Evolutionary conservation across 2,329 filamentous ascomycete species (phyloP).

Genomic region (Xylaria sp.): DNA sequence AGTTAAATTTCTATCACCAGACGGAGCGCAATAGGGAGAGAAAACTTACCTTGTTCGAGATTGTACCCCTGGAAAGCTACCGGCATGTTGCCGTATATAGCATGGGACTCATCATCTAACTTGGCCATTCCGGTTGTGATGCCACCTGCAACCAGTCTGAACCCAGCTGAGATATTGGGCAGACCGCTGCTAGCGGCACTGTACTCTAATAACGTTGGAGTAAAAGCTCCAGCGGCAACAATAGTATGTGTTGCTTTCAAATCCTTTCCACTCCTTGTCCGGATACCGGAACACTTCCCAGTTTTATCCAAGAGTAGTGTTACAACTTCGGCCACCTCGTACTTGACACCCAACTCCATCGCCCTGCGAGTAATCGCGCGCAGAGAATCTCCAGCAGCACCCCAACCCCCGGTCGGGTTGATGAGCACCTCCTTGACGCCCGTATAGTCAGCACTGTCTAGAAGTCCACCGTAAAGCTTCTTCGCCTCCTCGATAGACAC

Average conservation of each 20-base stretch:
- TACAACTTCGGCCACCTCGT: slow-evolving; percentile 53
- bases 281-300: slow-evolving; percentile 48
- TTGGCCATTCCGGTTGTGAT: slow-evolving; percentile 44
- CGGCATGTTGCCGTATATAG: slow-evolving; percentile 25
- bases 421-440: slow-evolving; percentile 59
- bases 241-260: slow-evolving; percentile 53
- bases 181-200: slow-evolving; percentile 50
- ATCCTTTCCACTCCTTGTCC: slow-evolving; percentile 46
- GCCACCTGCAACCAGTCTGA: slow-evolving; percentile 56
- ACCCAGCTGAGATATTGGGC: slow-evolving; percentile 52
- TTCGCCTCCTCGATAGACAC: slow-evolving; percentile 56
- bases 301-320: slow-evolving; percentile 46
- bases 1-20: neutral
- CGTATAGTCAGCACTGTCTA: slow-evolving; percentile 59
- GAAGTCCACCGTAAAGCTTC: slow-evolving; percentile 55
- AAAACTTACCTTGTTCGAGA: slow-evolving; percentile 13
- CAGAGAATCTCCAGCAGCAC: slow-evolving; percentile 58
- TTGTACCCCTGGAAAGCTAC: slow-evolving; percentile 28
- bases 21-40: neutral
- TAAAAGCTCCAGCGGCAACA: slow-evolving; percentile 57
- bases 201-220: slow-evolving; percentile 53
- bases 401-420: slow-evolving; percentile 62
- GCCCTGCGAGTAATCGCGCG: slow-evolving; percentile 53
- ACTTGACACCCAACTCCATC: slow-evolving; percentile 57
- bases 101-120: slow-evolving; percentile 21